phyloP scores from a whole-genome alignment of 805 yeast genomes.

The Nakazawaea ishiwadae region DNA sequence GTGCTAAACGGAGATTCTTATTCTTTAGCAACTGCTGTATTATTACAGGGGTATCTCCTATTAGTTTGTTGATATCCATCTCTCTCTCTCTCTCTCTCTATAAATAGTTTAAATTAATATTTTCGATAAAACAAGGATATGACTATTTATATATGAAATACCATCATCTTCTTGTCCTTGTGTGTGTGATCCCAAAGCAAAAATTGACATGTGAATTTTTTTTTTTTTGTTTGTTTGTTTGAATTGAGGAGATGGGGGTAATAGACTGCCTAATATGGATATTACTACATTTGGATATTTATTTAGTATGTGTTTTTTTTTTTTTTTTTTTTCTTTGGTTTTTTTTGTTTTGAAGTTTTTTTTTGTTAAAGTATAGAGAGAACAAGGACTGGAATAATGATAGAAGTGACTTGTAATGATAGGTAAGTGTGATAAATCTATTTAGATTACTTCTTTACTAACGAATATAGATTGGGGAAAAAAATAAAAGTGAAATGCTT shows the following conservation, averaged over 20 bases:
- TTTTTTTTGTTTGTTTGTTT: too few relatives aligned
- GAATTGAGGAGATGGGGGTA: background rate
- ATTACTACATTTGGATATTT: background rate
- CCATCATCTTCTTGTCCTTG: background rate
- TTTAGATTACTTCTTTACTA: constrained; percentile 12
- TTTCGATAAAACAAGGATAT: too few relatives aligned
- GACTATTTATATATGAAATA: too few relatives aligned
- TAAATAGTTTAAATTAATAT: too few relatives aligned
- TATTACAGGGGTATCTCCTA: background rate
- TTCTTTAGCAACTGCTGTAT: background rate
- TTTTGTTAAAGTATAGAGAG: too few relatives aligned
- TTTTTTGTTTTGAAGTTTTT: too few relatives aligned
- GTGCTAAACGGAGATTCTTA: background rate
- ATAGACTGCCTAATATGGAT: background rate
- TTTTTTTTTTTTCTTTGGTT: too few relatives aligned
- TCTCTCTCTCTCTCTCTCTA: too few relatives aligned
- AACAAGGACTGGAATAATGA: too few relatives aligned
- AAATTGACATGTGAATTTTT: background rate
- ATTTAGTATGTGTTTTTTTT: too few relatives aligned
- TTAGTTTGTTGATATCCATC: background rate
- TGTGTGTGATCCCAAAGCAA: too few relatives aligned
- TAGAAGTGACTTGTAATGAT: constrained; percentile 70
- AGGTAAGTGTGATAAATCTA: constrained; percentile 32
- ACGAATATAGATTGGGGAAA: constrained; percentile 62
- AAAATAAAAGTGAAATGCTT: constrained; percentile 85